A percentile compares a stretch with the other conserved stretches of the same genome.
phyloP scores from a whole-genome alignment of 257 asterid genomes.

The Fraxinus excelsior region DNA sequence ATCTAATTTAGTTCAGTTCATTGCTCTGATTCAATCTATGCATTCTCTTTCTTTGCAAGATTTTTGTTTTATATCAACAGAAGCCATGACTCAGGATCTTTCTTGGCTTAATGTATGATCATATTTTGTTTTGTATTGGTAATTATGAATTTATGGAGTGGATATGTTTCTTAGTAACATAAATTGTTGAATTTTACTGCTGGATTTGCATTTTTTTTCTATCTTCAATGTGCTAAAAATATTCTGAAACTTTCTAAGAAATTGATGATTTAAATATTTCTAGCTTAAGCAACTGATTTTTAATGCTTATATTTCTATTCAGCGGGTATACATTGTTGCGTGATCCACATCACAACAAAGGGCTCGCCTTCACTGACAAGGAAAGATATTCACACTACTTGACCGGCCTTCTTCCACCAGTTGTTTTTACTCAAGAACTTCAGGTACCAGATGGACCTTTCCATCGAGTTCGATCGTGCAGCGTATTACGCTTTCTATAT shows the following conservation, averaged over 20 bases:
- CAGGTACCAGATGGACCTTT: constrained; percentile 53
- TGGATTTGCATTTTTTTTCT: neutral
- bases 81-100: neutral
- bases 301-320: constrained; percentile 22
- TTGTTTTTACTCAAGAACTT: constrained; percentile 67
- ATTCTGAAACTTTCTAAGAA: neutral
- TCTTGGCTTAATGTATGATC: neutral
- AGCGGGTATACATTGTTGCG: constrained; percentile 82
- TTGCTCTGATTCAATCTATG: neutral
- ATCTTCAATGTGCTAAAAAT: neutral
- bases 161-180: neutral
- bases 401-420: constrained; percentile 89
- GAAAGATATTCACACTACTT: constrained; percentile 93
- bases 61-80: neutral
- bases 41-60: neutral
- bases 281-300: neutral
- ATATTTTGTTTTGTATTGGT: neutral
- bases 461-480: neutral
- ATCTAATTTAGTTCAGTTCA: too few relatives aligned
- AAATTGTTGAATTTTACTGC: neutral
- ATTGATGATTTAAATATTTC: constrained; percentile 2
- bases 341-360: constrained; percentile 90
- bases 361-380: constrained; percentile 73
- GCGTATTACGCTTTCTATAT: neutral
- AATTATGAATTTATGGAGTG: neutral